phyloP scores from a whole-genome alignment of 805 yeast species.

The Candida tibetensis region DNA sequence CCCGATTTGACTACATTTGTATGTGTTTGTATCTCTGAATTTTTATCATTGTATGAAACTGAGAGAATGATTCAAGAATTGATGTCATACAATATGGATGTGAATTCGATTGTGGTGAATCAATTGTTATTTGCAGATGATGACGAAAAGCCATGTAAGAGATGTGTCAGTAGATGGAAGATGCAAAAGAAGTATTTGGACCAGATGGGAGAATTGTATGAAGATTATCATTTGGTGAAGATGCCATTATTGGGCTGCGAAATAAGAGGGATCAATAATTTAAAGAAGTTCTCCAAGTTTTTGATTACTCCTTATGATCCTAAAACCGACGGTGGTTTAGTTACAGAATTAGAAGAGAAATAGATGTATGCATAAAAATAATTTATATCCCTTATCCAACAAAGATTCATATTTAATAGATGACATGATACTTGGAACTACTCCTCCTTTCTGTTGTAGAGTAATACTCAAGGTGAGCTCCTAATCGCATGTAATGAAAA shows the following conservation, averaged over 20 bases:
- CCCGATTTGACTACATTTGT: conserved; percentile 95
- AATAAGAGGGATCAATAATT: conserved; percentile 87
- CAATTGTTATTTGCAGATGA: conserved; percentile 87
- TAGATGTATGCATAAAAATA: conserved; percentile 14
- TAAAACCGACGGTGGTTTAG: conserved; percentile 49
- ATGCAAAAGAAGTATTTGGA: conserved; percentile 94
- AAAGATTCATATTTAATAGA: too few relatives aligned
- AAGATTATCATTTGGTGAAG: conserved; percentile 93
- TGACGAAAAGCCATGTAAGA: conserved; percentile 71
- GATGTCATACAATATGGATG: conserved; percentile 92
- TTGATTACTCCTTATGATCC: conserved; percentile 77
- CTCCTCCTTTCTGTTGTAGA: too few relatives aligned
- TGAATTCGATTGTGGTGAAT: conserved; percentile 92
- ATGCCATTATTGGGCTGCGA: conserved; percentile 95
- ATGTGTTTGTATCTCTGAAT: conserved; percentile 97
- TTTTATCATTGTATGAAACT: conserved; percentile 91
- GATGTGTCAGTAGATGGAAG: conserved; percentile 90
- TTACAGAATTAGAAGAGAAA: conserved; percentile 54
- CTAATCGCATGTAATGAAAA: too few relatives aligned
- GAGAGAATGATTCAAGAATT: conserved; percentile 97
- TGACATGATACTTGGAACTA: too few relatives aligned
- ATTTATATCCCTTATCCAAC: too few relatives aligned
- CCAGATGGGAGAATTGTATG: conserved; percentile 94
- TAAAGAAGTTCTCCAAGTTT: conserved; percentile 79
- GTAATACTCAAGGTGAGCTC: too few relatives aligned